Percentiles rank a stretch among this genome's conserved stretches.
These are phyloP conservation scores for Fusarium armeniacum DNA, from an alignment of 2,329 filamentous ascomycete genomes.

Conservation along the genomic window DNA sequence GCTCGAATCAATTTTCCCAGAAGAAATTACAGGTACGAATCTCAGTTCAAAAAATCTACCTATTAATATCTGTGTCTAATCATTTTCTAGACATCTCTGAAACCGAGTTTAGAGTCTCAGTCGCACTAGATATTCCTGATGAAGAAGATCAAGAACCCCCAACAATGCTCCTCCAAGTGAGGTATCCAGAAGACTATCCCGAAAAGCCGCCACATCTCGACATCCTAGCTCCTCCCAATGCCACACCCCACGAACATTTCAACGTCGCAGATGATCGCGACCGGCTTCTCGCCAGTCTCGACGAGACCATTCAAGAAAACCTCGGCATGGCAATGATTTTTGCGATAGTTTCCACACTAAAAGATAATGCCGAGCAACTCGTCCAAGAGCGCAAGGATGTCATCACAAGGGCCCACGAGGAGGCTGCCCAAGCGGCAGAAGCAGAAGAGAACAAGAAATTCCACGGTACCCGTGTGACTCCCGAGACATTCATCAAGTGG, in stretches of 20 bases:
- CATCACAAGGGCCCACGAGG: slow-evolving; percentile 70
- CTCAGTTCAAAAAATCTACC: slow-evolving; percentile 7
- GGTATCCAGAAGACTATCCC: slow-evolving; percentile 91
- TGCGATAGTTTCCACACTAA: slow-evolving; percentile 86
- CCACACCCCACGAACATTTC: slow-evolving; percentile 78
- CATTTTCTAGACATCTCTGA: slow-evolving; percentile 83
- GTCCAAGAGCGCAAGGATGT: slow-evolving; percentile 79
- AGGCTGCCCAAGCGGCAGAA: slow-evolving; percentile 72
- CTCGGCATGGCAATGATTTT: slow-evolving; percentile 99
- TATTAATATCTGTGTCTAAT: slow-evolving; percentile 29
- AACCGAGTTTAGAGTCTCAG: slow-evolving; percentile 86
- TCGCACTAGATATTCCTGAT: slow-evolving; percentile 83
- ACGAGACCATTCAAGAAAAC: slow-evolving; percentile 88
- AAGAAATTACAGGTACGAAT: slow-evolving; percentile 89
- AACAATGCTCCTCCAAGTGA: slow-evolving; percentile 83
- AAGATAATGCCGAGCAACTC: slow-evolving; percentile 90
- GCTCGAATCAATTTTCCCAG: slow-evolving; percentile 97
- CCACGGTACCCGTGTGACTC: slow-evolving; percentile 89
- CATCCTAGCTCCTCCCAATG: slow-evolving; percentile 79
- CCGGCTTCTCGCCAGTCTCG: slow-evolving; percentile 76
- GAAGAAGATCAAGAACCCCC: slow-evolving; percentile 76
- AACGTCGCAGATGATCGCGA: slow-evolving; percentile 85
- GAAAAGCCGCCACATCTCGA: slow-evolving; percentile 88
- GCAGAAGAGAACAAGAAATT: slow-evolving; percentile 97
- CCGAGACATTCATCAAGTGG: slow-evolving; percentile 88